phyloP scores from a whole-genome alignment of 306 rosid species.

The Hippophae rhamnoides region DNA sequence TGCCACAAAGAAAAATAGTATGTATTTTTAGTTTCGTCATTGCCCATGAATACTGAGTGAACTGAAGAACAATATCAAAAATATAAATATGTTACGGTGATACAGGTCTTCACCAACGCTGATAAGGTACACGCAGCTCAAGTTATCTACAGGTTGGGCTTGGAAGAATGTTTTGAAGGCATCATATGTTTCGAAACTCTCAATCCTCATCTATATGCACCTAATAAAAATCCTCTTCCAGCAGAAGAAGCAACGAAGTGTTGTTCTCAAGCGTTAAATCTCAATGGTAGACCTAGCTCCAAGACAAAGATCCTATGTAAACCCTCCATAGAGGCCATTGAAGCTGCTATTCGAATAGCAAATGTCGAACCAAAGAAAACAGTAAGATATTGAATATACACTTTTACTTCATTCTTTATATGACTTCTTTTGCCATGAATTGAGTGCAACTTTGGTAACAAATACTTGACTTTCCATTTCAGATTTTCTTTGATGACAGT shows the following conservation, averaged over 20 bases:
- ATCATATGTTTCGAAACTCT: constrained; percentile 85
- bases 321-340: constrained; percentile 60
- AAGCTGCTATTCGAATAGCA: constrained; percentile 58
- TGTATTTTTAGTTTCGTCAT: constrained; percentile 5
- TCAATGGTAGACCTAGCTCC: constrained; percentile 12
- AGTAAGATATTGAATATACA: constrained; percentile 26
- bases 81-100: constrained; percentile 12
- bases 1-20: constrained; percentile 88
- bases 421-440: background rate
- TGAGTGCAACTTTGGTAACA: constrained; percentile 5
- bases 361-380: constrained; percentile 51
- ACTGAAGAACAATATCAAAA: background rate
- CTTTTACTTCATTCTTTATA: background rate
- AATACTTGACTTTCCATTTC: constrained; percentile 12
- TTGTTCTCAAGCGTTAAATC: background rate
- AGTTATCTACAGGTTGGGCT: constrained; percentile 51
- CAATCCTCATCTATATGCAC: constrained; percentile 34
- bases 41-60: too few species aligned
- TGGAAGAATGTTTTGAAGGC: constrained; percentile 82
- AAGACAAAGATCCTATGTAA: constrained; percentile 47
- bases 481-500: constrained; percentile 87
- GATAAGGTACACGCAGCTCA: constrained; percentile 59
- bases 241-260: background rate
- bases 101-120: constrained; percentile 77
- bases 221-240: background rate